These are phyloP conservation scores for Scalesia atractyloides DNA, from an alignment of 129 eudicot genomes.

Conservation along the genomic window DNA sequence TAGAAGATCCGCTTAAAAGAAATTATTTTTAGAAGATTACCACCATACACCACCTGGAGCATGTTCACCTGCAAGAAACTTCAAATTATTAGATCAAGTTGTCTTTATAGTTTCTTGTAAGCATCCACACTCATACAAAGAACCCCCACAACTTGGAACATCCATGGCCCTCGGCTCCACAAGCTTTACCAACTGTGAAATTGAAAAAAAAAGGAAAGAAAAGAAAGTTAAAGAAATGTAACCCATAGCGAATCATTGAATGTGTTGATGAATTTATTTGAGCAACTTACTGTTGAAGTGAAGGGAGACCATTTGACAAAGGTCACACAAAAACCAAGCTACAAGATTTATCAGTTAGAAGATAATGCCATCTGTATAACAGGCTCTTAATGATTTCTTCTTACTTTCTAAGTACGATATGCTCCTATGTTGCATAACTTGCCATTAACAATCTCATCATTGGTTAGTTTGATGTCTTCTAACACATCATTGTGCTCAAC, in stretches of 20 bases:
- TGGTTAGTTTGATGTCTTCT: constrained; percentile 40
- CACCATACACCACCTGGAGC: constrained; percentile 94
- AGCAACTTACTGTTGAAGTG: constrained; percentile 65
- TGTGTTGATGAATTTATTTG: background rate
- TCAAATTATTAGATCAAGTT: constrained; percentile 7
- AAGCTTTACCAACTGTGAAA: constrained; percentile 66
- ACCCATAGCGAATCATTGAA: background rate
- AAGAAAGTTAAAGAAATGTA: background rate
- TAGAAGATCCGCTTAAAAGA: background rate
- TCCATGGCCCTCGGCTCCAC: constrained; percentile 58
- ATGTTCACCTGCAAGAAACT: constrained; percentile 73
- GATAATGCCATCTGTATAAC: constrained; percentile 78
- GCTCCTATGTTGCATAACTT: constrained; percentile 49
- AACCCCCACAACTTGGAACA: constrained; percentile 87
- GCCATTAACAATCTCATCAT: constrained; percentile 45
- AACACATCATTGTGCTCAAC: constrained; percentile 36
- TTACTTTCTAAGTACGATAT: constrained; percentile 35
- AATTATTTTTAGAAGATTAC: constrained; percentile 46
- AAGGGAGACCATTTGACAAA: constrained; percentile 57
- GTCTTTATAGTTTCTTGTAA: constrained; percentile 13
- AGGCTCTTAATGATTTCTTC: constrained; percentile 65
- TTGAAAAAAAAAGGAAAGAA: background rate
- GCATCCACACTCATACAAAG: constrained; percentile 95
- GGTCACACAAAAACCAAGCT: constrained; percentile 91
- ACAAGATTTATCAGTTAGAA: constrained; percentile 66